A percentile compares a stretch with the other conserved stretches of the same genome.
Conservation (phyloP, 2,329 filamentous ascomycete genomes). For the Diaporthe citrichinensis region DNA sequence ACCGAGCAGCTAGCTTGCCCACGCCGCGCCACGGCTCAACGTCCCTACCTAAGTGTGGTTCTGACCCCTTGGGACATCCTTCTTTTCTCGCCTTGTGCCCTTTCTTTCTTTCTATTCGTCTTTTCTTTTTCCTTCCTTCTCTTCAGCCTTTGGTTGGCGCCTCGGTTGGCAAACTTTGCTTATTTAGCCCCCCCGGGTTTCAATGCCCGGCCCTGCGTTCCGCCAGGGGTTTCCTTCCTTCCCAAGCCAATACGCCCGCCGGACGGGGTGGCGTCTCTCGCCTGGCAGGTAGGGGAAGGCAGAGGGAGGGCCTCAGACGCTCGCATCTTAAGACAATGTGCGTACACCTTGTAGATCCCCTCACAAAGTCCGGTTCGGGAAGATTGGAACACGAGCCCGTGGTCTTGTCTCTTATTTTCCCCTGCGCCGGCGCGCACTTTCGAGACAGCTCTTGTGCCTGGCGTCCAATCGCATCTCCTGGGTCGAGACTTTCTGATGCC, state of each 20-base stretch:
- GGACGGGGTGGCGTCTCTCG: neutral
- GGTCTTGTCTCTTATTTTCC: neutral
- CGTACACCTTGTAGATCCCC: constrained; percentile 1
- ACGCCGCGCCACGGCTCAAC: constrained; percentile 24
- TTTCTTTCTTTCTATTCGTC: neutral
- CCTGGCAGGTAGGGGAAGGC: neutral
- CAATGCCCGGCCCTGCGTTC: constrained; percentile 16
- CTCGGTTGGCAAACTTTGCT: constrained; percentile 15
- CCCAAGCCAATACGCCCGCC: neutral
- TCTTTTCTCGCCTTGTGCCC: neutral
- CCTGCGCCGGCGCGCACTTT: constrained; percentile 10
- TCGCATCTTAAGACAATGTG: neutral
- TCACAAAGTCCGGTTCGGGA: constrained; percentile 13
- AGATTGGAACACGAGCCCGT: constrained; percentile 23
- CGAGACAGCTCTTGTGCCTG: constrained; percentile 24
- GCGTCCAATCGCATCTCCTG: constrained; percentile 28
- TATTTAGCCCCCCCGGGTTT: constrained; percentile 23
- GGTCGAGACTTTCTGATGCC: constrained; percentile 12
- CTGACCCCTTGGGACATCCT: constrained; percentile 5
- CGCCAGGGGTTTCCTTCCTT: neutral
- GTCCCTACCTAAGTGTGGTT: constrained; percentile 26
- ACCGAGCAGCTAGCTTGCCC: neutral
- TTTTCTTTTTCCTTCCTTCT: neutral
- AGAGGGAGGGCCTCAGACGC: neutral
- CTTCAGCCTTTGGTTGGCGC: neutral